phyloP scores from a whole-genome alignment of 2,329 filamentous ascomycete genomes.

The Microsporum canis region DNA sequence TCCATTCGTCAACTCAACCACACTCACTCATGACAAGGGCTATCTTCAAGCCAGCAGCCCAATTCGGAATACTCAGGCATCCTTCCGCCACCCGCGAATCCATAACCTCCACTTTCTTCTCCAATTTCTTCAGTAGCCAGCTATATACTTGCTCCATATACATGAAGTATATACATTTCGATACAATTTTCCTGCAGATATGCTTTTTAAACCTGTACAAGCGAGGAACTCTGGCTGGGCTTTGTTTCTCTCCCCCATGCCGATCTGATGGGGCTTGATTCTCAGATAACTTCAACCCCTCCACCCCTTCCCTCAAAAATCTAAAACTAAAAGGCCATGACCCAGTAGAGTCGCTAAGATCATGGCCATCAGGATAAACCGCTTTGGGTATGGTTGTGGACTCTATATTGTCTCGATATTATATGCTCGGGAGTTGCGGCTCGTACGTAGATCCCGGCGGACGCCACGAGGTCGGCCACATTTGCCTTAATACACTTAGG shows the following conservation, averaged over 20 bases:
- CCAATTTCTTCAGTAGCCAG: neutral
- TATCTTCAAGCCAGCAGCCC: neutral
- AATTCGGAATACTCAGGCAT: neutral
- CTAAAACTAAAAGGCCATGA: neutral
- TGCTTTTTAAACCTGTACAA: neutral
- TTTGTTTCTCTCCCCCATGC: neutral
- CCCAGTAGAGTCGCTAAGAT: neutral
- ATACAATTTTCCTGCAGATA: neutral
- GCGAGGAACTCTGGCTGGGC: neutral
- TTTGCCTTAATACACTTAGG: neutral
- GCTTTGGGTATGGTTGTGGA: neutral
- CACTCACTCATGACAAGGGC: neutral
- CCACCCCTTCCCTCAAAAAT: neutral
- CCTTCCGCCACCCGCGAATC: neutral
- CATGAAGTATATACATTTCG: too few species aligned
- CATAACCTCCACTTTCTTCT: neutral
- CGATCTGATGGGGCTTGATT: neutral
- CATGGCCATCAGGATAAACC: neutral
- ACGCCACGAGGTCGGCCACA: neutral
- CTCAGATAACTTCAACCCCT: neutral
- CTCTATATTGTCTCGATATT: neutral
- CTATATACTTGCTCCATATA: neutral
- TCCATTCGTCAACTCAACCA: neutral
- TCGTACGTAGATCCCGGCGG: neutral
- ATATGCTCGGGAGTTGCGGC: neutral